Conservation (phyloP, 352 stramenopile species). For the Phytophthora meadii region DNA sequence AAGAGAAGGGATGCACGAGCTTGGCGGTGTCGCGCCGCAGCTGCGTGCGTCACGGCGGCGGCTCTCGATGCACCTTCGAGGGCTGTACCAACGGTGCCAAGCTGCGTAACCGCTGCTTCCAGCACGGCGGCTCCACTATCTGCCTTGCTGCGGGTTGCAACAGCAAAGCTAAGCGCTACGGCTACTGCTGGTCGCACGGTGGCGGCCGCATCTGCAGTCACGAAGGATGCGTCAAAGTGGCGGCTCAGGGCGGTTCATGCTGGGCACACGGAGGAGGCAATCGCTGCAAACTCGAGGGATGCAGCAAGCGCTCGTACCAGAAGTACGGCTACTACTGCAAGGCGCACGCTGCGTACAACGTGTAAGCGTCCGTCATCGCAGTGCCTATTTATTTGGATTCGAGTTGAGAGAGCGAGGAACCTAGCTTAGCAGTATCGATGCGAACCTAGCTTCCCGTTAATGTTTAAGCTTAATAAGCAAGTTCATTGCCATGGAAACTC, state of each 20-base stretch:
- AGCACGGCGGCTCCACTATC: conserved; percentile 76
- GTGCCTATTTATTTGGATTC: conserved; percentile 42
- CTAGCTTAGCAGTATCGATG: conserved; percentile 11
- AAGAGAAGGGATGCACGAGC: conserved; percentile 73
- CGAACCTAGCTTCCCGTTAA: conserved; percentile 20
- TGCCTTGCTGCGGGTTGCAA: conserved; percentile 69
- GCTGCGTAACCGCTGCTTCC: conserved; percentile 80
- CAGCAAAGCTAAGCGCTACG: conserved; percentile 83
- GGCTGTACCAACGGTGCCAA: conserved; percentile 78
- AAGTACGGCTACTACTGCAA: conserved; percentile 82
- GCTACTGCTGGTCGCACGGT: conserved; percentile 83
- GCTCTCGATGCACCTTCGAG: conserved; percentile 58
- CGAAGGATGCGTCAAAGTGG: conserved; percentile 67
- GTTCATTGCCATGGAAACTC: conserved; percentile 5
- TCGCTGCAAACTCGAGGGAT: conserved; percentile 68
- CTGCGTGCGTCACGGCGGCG: conserved; percentile 67
- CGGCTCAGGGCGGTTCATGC: conserved; percentile 71
- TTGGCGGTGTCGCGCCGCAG: conserved; percentile 62
- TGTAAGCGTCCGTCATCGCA: conserved; percentile 9
- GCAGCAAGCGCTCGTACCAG: conserved; percentile 77
- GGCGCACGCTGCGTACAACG: conserved; percentile 50
- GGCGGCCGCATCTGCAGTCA: conserved; percentile 74
- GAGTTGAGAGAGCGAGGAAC: conserved; percentile 13
- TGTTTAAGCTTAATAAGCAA: conserved; percentile 29
- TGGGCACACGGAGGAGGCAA: conserved; percentile 84